phyloP scores from a whole-genome alignment of 2,329 filamentous ascomycete species.

The Macrophomina tecta region DNA sequence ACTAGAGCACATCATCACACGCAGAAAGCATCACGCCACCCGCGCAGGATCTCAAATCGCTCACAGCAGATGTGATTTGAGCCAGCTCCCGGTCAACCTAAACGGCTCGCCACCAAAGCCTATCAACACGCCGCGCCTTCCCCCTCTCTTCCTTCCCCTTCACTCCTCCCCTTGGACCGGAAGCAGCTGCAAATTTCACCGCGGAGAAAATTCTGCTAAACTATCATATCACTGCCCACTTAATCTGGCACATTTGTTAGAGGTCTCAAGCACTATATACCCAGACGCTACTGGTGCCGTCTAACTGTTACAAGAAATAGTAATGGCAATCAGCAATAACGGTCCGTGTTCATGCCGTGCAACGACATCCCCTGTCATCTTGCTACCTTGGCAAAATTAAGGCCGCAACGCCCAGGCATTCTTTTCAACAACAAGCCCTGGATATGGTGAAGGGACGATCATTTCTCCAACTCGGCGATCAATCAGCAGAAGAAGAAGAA shows the following conservation, averaged over 20 bases:
- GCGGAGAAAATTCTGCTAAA: neutral
- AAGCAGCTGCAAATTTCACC: neutral
- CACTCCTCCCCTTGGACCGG: too few relatives aligned
- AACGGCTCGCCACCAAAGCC: neutral
- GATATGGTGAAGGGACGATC: neutral
- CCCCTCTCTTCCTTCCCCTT: too few relatives aligned
- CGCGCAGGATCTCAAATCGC: neutral
- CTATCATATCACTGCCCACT: neutral
- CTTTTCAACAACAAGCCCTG: neutral
- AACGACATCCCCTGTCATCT: neutral
- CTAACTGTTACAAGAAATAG: neutral
- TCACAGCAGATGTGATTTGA: neutral
- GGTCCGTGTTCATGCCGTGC: neutral
- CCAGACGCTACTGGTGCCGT: neutral
- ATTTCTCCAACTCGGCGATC: neutral
- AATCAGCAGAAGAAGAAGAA: neutral
- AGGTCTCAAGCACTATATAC: neutral
- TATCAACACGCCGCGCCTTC: neutral
- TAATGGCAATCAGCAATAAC: neutral
- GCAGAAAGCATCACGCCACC: conserved; percentile 3
- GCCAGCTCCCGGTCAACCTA: neutral
- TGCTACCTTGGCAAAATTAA: neutral
- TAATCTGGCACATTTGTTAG: neutral
- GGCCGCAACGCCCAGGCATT: neutral
- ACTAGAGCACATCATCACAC: neutral